phyloP scores from a whole-genome alignment of 345 rosid species.

The Limnanthes douglasii region DNA sequence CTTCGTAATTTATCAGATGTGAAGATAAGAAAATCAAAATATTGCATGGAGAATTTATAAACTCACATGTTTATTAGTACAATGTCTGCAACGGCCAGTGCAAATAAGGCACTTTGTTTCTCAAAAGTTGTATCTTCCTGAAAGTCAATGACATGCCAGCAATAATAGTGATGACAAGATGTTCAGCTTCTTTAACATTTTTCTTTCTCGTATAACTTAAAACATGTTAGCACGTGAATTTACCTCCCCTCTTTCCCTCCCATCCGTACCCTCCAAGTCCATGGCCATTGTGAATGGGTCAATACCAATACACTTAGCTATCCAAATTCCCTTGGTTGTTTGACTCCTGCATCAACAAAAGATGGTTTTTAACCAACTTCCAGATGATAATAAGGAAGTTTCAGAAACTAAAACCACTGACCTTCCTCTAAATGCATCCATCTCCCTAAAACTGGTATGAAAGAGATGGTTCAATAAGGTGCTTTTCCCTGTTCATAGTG shows the following conservation, averaged over 20 bases:
- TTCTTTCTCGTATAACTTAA: neutral
- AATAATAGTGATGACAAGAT: no score
- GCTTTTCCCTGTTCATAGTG: constrained; percentile 40
- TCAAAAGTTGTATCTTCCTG: constrained; percentile 79
- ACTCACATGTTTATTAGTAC: constrained; percentile 68
- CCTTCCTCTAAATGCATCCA: constrained; percentile 74
- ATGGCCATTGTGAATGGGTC: constrained; percentile 59
- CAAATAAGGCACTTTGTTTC: constrained; percentile 67
- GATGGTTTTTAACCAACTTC: neutral
- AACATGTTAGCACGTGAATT: neutral
- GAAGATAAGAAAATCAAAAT: no score
- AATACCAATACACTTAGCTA: constrained; percentile 51
- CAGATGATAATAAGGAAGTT: constrained; percentile 4
- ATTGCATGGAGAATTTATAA: neutral
- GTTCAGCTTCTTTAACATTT: neutral
- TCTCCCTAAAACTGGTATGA: constrained; percentile 56
- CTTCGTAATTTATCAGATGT: no score
- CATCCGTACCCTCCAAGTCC: constrained; percentile 82
- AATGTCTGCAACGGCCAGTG: constrained; percentile 61
- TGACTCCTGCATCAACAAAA: constrained; percentile 37
- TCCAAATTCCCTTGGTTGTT: constrained; percentile 77
- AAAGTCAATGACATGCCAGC: no score
- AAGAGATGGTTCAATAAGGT: constrained; percentile 69
- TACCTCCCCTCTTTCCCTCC: constrained; percentile 86
- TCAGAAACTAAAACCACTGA: constrained; percentile 12